Evolutionary conservation across 78 protist genomes (phyloP).

Genomic region (Dictyostelium discoideum): dicty_2.7 NC_007091.3:2402501-2403000

Average conservation of each 20-base stretch:
- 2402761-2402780: background rate
- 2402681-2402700: background rate
- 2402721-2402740: background rate
- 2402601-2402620: background rate
- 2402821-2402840: no score
- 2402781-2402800: background rate
- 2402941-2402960: background rate
- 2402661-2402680: background rate
- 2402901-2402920: no score
- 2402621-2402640: background rate
- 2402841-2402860: no score
- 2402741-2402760: constrained; percentile 3
- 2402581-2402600: background rate
- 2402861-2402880: no score
- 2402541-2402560: background rate
- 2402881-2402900: no score
- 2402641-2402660: background rate
- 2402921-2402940: no score
- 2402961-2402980: background rate
- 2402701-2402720: background rate
- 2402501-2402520: background rate
- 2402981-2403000: background rate
- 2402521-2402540: background rate
- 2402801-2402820: no score
- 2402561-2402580: background rate